phyloP scores from a whole-genome alignment of 2,329 filamentous ascomycete genomes.

The Bretziella fagacearum region DNA sequence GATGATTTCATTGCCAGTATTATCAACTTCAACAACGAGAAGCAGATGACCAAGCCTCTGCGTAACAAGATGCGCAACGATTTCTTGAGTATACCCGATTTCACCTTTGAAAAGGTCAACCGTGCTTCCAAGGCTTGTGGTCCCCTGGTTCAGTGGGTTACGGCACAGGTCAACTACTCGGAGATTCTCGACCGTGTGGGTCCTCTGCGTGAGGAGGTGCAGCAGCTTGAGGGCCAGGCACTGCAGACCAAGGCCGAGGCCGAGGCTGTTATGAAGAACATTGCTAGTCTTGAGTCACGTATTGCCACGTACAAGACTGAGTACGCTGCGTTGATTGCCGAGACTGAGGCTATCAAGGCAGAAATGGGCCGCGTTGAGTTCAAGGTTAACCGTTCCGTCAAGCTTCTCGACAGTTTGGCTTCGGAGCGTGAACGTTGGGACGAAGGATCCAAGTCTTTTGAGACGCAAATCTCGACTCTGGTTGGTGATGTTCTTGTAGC shows the following conservation, averaged over 20 bases:
- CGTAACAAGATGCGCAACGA: constrained; percentile 83
- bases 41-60: constrained; percentile 72
- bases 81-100: constrained; percentile 82
- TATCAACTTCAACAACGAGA: constrained; percentile 90
- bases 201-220: constrained; percentile 78
- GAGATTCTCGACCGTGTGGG: constrained; percentile 90
- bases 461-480: constrained; percentile 91
- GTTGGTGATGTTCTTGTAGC: constrained; percentile 91
- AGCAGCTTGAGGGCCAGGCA: constrained; percentile 70
- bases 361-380: constrained; percentile 95
- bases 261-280: constrained; percentile 76
- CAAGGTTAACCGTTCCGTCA: constrained; percentile 93
- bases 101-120: constrained; percentile 91
- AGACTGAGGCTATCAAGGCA: constrained; percentile 90
- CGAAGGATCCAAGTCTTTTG: constrained; percentile 91
- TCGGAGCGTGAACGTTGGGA: constrained; percentile 92
- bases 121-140: constrained; percentile 93
- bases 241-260: constrained; percentile 87
- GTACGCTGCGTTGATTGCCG: constrained; percentile 88
- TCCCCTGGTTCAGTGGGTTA: constrained; percentile 90
- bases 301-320: constrained; percentile 93
- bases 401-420: constrained; percentile 82
- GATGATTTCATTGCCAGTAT: constrained; percentile 98
- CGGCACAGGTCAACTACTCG: constrained; percentile 94
- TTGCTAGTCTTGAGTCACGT: constrained; percentile 67